A percentile compares a stretch with the other conserved stretches of the same genome.
Conservation (phyloP, 164 flowering plant genomes). For the Saururus chinensis region DNA sequence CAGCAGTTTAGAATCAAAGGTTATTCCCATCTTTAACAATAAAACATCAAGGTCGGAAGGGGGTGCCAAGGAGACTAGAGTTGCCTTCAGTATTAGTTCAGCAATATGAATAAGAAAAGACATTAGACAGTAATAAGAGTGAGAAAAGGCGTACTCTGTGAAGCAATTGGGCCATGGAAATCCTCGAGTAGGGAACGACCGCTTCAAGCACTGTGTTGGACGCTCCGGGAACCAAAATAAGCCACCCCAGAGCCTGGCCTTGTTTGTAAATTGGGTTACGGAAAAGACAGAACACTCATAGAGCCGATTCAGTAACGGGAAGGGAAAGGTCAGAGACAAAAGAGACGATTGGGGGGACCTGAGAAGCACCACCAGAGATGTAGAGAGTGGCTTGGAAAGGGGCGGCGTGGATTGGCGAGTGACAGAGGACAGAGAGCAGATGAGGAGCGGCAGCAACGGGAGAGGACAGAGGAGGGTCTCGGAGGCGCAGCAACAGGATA, state of each 20-base stretch:
- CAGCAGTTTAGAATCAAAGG: no score
- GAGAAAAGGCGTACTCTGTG: constrained; percentile 40
- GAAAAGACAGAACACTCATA: no score
- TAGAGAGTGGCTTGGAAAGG: constrained; percentile 79
- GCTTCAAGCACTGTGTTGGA: constrained; percentile 84
- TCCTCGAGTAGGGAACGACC: constrained; percentile 80
- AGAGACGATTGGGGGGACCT: constrained; percentile 26
- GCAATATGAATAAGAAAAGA: not conserved
- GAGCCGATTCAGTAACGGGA: no score
- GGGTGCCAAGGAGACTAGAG: no score
- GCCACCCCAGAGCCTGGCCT: constrained; percentile 62
- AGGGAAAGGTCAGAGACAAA: no score
- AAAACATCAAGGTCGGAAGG: no score
- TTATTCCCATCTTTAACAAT: no score
- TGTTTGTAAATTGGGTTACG: not conserved
- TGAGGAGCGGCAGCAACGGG: no score
- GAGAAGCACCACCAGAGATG: constrained; percentile 92
- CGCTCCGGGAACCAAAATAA: constrained; percentile 88
- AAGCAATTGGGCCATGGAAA: constrained; percentile 75
- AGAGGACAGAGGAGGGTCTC: no score
- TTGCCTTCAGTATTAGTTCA: no score
- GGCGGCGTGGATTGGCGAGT: constrained; percentile 60
- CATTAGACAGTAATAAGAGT: not conserved
- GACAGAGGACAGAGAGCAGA: no score
- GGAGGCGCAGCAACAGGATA: no score